Conservation (phyloP, 176 grass and related monocot species). For the Calamus simplicifolius region DNA sequence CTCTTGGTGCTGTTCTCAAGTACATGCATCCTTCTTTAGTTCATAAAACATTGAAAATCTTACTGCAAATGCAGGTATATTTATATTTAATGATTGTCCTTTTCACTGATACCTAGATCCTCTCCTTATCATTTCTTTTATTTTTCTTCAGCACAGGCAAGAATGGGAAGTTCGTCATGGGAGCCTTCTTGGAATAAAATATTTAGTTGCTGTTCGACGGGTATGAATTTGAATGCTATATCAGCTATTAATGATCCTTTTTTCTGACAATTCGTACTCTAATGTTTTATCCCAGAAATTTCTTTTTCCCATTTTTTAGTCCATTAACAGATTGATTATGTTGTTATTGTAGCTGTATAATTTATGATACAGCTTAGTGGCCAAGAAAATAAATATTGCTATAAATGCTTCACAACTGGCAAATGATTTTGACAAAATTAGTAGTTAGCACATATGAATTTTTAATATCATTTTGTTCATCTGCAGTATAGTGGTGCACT, state of each 20-base stretch:
- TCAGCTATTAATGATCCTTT: neutral
- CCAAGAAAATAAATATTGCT: no score
- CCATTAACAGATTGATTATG: no score
- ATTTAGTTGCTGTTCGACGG: conserved; percentile 87
- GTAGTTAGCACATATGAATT: no score
- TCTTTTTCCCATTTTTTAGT: no score
- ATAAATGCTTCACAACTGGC: no score
- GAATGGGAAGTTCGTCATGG: conserved; percentile 99
- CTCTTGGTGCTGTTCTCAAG: conserved; percentile 93
- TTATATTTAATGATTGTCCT: conserved; percentile 10
- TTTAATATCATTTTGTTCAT: no score
- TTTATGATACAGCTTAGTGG: no score
- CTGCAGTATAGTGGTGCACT: no score
- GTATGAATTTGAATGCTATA: conserved; percentile 24
- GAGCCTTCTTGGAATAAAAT: conserved; percentile 96
- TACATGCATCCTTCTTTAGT: conserved; percentile 96
- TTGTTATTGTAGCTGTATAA: no score
- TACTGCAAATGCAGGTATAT: conserved; percentile 92
- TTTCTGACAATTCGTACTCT: neutral
- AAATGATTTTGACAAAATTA: no score
- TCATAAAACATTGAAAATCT: conserved; percentile 73
- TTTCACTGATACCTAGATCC: neutral
- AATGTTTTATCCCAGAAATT: neutral
- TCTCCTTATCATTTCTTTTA: conserved; percentile 22
- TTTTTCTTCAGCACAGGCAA: conserved; percentile 94